Evolutionary conservation across 2,329 filamentous ascomycete genomes (phyloP), one percentile per base, ranked within the genome.

Genomic region (Furcasterigmium sp.): DNA sequence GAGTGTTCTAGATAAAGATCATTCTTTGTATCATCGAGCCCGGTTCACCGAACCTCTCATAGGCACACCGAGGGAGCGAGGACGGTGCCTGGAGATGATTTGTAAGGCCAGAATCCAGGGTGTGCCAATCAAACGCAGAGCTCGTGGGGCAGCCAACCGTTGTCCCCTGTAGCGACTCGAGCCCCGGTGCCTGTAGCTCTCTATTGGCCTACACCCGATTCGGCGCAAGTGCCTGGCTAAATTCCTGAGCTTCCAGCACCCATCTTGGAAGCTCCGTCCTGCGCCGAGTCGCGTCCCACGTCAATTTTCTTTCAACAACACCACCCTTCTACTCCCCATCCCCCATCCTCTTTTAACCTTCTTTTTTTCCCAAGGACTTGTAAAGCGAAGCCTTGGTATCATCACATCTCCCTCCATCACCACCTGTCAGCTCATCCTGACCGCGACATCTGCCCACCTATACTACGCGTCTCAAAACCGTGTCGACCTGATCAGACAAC

Each of bases 291-390:
- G 38, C 38, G 28, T 40, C 38, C 26, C 38, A 40, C 38, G 38
- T 20, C 38, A 40, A 32, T 40, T 40, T 40, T 40, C 37, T 30
- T 40, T 21, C 38, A 40, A 40, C 38, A 29, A 15, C 37, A 18
- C n/a, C 7, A 11, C 23, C 23, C 23, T 34, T 30, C 23, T 18
- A 6, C 26, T 25, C 18, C 13, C 18, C 38, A 30, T 14, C 14
- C 23, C 32, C 10, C 38, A 5, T 35, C 15, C 15, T 15, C 15
- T 15, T 17, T 11, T 17, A n/a, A 35, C n/a, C 32, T 17, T 17
- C 15, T 35, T 15, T 35, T 35, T 35, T 11, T 35, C 32, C 18
- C 32, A 10, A 35, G 32, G 18, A 6, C 32, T 15, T 15, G 32
- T 15, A 15, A 17, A 35, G n/a, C 32, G 5, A 18, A 35, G 23